Conservation (phyloP, 1,139 yeast genomes). For the Debaryomyces singareniensis region DNA sequence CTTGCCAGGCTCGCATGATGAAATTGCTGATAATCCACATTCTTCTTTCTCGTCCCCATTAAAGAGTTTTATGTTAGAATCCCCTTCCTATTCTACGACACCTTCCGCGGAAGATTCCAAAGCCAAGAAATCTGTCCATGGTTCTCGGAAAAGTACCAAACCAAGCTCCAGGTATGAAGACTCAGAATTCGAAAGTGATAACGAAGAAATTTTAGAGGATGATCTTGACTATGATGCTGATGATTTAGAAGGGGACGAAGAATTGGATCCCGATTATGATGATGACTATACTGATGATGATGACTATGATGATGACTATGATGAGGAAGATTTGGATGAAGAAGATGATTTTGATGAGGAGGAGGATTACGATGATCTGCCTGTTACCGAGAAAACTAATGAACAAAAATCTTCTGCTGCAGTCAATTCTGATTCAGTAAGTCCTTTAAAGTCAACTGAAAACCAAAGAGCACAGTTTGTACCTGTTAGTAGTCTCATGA, state of each 20-base stretch:
- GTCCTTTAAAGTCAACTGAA: no score
- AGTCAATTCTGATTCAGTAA: no score
- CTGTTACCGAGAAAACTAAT: not conserved
- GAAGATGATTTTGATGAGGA: constrained; percentile 5
- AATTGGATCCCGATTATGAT: constrained; percentile 13
- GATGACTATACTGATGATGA: constrained; percentile 16
- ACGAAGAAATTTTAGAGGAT: constrained; percentile 19
- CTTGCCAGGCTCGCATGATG: no score
- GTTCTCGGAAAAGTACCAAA: no score
- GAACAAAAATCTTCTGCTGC: no score
- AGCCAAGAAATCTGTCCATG: no score
- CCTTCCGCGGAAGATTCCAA: no score
- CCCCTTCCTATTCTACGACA: no score
- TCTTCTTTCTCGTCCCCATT: constrained; percentile 38
- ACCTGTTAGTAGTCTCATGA: no score
- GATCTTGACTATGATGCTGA: constrained; percentile 17
- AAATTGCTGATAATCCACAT: no score
- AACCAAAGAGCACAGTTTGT: no score
- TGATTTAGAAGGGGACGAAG: constrained; percentile 19
- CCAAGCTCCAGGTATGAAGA: no score
- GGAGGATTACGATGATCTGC: constrained; percentile 1
- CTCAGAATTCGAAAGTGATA: constrained; percentile 20
- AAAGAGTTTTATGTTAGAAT: constrained; percentile 39
- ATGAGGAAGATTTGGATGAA: constrained; percentile 6
- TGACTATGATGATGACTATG: constrained; percentile 8